These are phyloP conservation scores for Veloporphyrellus conicus DNA, from an alignment of 1,284 basidiomycete genomes.

Conservation along the genomic window DNA sequence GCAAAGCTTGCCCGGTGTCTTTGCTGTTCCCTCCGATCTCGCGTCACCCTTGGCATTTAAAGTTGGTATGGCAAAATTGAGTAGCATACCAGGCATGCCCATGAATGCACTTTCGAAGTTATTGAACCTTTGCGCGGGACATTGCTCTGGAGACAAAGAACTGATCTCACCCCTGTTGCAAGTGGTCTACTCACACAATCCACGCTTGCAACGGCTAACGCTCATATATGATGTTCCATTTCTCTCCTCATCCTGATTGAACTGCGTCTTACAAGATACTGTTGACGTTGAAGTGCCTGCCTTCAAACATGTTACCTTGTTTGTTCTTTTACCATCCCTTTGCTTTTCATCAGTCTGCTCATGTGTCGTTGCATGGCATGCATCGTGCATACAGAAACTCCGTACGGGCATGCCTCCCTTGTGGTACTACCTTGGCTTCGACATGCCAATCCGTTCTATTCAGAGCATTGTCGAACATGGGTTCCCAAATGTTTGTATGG, in stretches of 20 bases:
- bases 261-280: constrained; percentile 37
- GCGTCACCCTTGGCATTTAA: constrained; percentile 30
- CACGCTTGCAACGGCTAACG: constrained; percentile 52
- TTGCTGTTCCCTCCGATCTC: no score
- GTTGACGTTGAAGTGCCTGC: constrained; percentile 52
- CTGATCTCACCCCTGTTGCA: constrained; percentile 50
- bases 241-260: background rate
- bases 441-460: constrained; percentile 44
- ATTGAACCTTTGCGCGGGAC: constrained; percentile 50
- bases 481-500: constrained; percentile 57
- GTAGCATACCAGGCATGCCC: constrained; percentile 48
- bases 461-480: constrained; percentile 50
- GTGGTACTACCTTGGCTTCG: constrained; percentile 51
- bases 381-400: constrained; percentile 49
- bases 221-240: constrained; percentile 40
- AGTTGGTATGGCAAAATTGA: constrained; percentile 1
- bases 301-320: constrained; percentile 47
- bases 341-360: no score
- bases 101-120: constrained; percentile 66
- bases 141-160: constrained; percentile 56
- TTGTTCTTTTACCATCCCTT: no score
- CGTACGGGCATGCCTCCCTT: constrained; percentile 53
- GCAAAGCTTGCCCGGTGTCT: no score
- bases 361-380: no score
- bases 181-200: constrained; percentile 48